Conservation (phyloP, 164 flowering plant genomes). For the Kingdonia uniflora region DNA sequence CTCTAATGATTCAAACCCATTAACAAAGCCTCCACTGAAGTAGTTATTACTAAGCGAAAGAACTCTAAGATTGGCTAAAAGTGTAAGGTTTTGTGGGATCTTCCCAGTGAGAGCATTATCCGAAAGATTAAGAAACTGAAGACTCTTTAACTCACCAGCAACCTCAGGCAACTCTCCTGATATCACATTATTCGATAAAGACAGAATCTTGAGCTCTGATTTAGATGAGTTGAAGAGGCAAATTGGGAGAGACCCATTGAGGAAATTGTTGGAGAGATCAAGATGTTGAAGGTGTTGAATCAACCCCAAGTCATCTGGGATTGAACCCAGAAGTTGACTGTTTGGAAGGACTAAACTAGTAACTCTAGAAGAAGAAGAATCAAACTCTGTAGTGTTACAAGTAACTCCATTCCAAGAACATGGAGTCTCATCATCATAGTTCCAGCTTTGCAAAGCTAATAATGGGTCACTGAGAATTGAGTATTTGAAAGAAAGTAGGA, state of each 20-base stretch:
- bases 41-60: slow-evolving; percentile 55
- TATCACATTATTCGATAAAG: slow-evolving; percentile 57
- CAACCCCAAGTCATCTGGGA: slow-evolving; percentile 49
- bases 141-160: slow-evolving; percentile 23
- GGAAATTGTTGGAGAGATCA: slow-evolving; percentile 69
- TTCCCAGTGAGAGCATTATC: slow-evolving; percentile 66
- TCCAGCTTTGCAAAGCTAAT: slow-evolving; percentile 46
- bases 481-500: slow-evolving; percentile 65
- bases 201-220: slow-evolving; percentile 37
- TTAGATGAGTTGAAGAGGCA: slow-evolving; percentile 36
- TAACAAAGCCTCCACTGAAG: slow-evolving; percentile 41
- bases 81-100: slow-evolving; percentile 37
- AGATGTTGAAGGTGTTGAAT: slow-evolving; percentile 47
- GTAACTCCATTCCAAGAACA: slow-evolving; percentile 76
- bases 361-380: neutral
- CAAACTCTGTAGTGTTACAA: slow-evolving; percentile 20
- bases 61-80: slow-evolving; percentile 33
- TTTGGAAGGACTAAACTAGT: slow-evolving; percentile 42
- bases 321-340: slow-evolving; percentile 52
- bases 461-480: slow-evolving; percentile 60
- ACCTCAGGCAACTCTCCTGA: slow-evolving; percentile 54
- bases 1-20: slow-evolving; percentile 26
- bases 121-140: slow-evolving; percentile 61
- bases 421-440: slow-evolving; percentile 45
- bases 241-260: slow-evolving; percentile 69